Conservation (phyloP, 1,139 yeast species). For the Lodderomyces theae region DNA sequence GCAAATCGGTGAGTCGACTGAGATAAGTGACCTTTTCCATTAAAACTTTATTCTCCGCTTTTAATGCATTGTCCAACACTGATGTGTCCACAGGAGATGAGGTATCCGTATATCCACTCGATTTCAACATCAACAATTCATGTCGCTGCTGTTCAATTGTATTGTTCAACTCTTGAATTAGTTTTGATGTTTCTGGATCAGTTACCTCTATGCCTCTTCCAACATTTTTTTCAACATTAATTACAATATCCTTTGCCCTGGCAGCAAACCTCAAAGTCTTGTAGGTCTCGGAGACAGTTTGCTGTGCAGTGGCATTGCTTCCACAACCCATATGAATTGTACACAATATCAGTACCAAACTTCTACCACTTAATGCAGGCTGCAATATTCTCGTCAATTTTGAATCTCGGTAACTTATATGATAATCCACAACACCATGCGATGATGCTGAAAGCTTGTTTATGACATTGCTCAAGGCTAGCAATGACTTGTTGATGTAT, state of each 20-base stretch:
- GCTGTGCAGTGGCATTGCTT: constrained; percentile 13
- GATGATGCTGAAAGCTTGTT: constrained; percentile 59
- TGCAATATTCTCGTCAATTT: constrained; percentile 84
- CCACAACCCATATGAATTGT: constrained; percentile 63
- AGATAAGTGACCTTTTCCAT: constrained; percentile 70
- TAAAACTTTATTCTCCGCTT: constrained; percentile 59
- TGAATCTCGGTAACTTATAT: constrained; percentile 90
- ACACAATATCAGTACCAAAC: constrained; percentile 83
- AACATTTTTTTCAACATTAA: constrained; percentile 62
- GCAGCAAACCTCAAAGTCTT: constrained; percentile 91
- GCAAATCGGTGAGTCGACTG: constrained; percentile 58
- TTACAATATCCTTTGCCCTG: constrained; percentile 80
- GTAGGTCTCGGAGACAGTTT: constrained; percentile 69
- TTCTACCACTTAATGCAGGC: constrained; percentile 86
- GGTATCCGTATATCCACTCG: background rate
- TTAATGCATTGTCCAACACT: constrained; percentile 24
- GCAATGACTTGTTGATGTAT: constrained; percentile 81
- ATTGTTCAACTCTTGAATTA: constrained; percentile 45
- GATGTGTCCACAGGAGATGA: background rate
- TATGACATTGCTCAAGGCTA: constrained; percentile 88
- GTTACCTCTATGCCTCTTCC: constrained; percentile 24
- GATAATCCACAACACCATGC: constrained; percentile 32
- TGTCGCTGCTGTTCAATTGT: constrained; percentile 45
- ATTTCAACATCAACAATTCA: constrained; percentile 34
- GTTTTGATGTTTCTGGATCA: constrained; percentile 41